phyloP scores from a whole-genome alignment of 73 alveolate species.

The Symbiodinium natans region DNA sequence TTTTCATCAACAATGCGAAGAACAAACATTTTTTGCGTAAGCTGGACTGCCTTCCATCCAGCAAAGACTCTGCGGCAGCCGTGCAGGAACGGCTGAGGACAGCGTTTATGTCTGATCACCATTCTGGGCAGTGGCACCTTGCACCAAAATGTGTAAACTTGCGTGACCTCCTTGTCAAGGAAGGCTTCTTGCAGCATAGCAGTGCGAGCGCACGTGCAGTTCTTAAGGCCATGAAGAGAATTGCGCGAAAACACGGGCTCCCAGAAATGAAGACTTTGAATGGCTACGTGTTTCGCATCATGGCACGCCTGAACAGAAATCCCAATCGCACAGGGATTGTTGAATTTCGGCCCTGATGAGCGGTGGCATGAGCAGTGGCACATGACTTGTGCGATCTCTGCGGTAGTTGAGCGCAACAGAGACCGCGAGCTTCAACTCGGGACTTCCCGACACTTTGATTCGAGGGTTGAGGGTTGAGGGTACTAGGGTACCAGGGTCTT shows the following conservation, averaged over 20 bases:
- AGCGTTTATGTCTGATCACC: background rate
- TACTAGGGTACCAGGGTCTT: too few species aligned
- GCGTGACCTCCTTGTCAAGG: background rate
- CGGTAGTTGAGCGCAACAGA: too few species aligned
- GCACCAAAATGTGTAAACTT: background rate
- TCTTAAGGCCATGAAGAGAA: background rate
- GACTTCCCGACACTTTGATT: too few species aligned
- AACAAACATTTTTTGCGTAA: slow-evolving; percentile 17
- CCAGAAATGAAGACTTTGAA: background rate
- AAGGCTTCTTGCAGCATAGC: background rate
- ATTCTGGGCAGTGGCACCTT: background rate
- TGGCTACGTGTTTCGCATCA: background rate
- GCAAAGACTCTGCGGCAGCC: background rate
- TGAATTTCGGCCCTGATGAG: background rate
- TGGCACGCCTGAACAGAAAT: background rate
- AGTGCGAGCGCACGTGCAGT: background rate
- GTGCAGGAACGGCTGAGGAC: background rate
- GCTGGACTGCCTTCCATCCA: background rate
- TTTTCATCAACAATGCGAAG: background rate
- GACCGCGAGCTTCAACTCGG: too few species aligned
- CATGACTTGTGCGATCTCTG: too few species aligned
- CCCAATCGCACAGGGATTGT: background rate
- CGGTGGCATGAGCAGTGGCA: too few species aligned
- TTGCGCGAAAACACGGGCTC: background rate
- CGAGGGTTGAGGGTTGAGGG: too few species aligned